Base-by-base conservation (phyloP, 2,329 filamentous ascomycete species). In the Phoma sp. region DNA sequence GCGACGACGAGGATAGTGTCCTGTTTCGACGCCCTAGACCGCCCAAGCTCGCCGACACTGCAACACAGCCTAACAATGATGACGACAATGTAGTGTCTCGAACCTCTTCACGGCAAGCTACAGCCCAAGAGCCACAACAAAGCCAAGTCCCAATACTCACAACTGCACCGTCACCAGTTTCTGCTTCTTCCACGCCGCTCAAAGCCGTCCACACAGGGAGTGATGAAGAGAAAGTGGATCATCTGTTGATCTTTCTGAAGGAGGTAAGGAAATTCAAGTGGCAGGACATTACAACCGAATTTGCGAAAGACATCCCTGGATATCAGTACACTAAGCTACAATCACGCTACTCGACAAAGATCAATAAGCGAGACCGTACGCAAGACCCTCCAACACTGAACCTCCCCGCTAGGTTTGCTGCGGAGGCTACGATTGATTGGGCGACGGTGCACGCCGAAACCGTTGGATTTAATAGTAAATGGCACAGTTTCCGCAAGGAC, bases 221-320 rank as follows among this genome's bases (percentile, higher is more conserved):
- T n/a, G 6, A 11, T n/a, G 11, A 51, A 11, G 33, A 60, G 10
- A 57, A 65, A 22, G 65, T 71, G 40, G 64, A 71, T 13, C 63
- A 71, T 24, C 57, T 75, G 7, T 59, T 81, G 0, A 72, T 77
- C 4, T 73, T 73, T 32, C 47, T 80, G 4, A 79, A 75, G 42
- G 77, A 79, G 47, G 73, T 75, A 0, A 72, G 76, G 32, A 59
- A 62, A 6, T 54, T 69, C 3, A 53, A 55, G 7, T 80, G 77
- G 76, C 48, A 60, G 2, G 59, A 72, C 1, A 77, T 80, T 7
- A 63, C 65, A 0, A 33, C 53, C 4, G 62, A 63, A 33, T 71
- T 63, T 10, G 53, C 60, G 24, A 50, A 35, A 2, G 62, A 74
- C 25, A 75, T 77, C 42, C 65, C 71, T 1, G 55, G 62, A 9